These are phyloP conservation scores for Citrullus colocynthis DNA, from an alignment of 306 rosid species.

Conservation along the genomic window DNA sequence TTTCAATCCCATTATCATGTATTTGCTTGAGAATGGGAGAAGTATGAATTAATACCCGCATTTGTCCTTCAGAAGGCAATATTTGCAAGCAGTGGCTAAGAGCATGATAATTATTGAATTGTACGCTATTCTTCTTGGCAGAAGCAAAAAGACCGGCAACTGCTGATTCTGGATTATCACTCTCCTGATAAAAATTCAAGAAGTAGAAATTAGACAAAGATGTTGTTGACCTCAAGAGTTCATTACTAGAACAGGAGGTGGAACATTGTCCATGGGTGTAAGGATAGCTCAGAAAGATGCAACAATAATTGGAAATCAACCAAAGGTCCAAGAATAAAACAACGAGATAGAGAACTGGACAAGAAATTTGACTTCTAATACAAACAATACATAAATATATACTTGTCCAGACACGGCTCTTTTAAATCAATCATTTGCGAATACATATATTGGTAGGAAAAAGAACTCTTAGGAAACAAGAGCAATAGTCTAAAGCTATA, in stretches of 20 bases:
- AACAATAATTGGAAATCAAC: not conserved
- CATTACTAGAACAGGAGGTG: not conserved
- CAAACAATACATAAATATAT: not conserved
- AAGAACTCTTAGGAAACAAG: not conserved
- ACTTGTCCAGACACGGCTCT: not conserved
- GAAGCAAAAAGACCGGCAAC: constrained; percentile 82
- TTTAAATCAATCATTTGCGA: not conserved
- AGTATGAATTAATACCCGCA: constrained; percentile 29
- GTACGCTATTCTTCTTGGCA: constrained; percentile 28
- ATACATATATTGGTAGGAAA: not conserved
- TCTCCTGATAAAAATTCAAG: constrained; percentile 40
- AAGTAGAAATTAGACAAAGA: constrained; percentile 2
- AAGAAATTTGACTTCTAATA: not conserved
- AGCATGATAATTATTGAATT: constrained; percentile 40
- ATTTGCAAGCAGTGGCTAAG: constrained; percentile 51
- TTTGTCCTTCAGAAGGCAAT: constrained; percentile 68
- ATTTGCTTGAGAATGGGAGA: not conserved
- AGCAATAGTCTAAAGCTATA: not conserved
- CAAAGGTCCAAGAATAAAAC: not conserved
- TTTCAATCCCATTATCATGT: not conserved
- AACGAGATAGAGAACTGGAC: not conserved
- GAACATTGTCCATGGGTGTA: not conserved
- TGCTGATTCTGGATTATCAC: constrained; percentile 63
- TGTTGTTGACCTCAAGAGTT: not conserved
- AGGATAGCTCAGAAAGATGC: not conserved